Evolutionary conservation across 495 filamentous ascomycete genomes (phyloP).

Genomic region (Trichoderma virens): DNA sequence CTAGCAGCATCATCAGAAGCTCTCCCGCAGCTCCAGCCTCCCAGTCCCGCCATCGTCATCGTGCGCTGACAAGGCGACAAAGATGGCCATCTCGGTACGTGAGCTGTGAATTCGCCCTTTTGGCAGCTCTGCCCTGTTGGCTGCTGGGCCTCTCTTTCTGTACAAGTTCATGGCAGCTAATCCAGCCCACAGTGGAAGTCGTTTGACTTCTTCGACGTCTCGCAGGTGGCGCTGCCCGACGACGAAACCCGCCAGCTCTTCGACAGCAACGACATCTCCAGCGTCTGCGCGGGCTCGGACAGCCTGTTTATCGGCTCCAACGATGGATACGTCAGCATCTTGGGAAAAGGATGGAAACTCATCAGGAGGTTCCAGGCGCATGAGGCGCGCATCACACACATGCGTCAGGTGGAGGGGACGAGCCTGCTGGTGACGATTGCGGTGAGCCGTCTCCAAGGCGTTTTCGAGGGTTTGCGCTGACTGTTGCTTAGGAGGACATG

Average conservation of each 20-base stretch:
- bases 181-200: conserved; percentile 76
- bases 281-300: conserved; percentile 77
- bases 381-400: conserved; percentile 78
- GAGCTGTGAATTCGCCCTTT: background rate
- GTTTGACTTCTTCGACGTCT: conserved; percentile 98
- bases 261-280: conserved; percentile 41
- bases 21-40: background rate
- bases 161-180: conserved; percentile 6
- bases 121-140: background rate
- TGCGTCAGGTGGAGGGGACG: conserved; percentile 88
- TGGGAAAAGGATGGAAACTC: conserved; percentile 80
- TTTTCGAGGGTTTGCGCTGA: background rate
- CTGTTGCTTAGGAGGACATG: conserved; percentile 55
- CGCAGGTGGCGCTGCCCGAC: conserved; percentile 70
- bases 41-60: conserved; percentile 4
- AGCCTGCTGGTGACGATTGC: conserved; percentile 79
- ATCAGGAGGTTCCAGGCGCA: conserved; percentile 80
- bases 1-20: background rate
- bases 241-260: conserved; percentile 47
- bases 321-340: conserved; percentile 77
- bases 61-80: conserved; percentile 6
- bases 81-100: conserved; percentile 10
- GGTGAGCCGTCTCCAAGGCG: conserved; percentile 19
- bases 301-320: conserved; percentile 82
- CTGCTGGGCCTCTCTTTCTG: background rate